Percentiles rank a stretch among this genome's conserved stretches.
These are phyloP conservation scores for Thymus mandschuricus DNA, from an alignment of 257 asterid genomes.

Conservation along the genomic window DNA sequence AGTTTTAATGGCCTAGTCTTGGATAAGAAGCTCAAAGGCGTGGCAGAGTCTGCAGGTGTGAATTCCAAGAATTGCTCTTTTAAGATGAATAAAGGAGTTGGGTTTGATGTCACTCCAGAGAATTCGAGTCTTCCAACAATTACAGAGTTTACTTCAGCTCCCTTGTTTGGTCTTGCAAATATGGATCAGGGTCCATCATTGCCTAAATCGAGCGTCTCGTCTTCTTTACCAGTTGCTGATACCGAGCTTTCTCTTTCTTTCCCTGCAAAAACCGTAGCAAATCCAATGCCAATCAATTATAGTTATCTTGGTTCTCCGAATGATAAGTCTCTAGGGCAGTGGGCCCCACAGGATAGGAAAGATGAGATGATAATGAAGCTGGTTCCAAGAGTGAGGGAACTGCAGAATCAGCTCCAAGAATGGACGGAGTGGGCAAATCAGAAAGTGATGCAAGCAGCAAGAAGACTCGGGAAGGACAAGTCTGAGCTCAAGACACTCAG, in stretches of 20 bases:
- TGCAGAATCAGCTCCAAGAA: constrained; percentile 86
- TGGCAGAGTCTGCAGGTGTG: constrained; percentile 60
- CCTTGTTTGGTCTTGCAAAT: constrained; percentile 52
- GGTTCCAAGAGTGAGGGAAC: constrained; percentile 68
- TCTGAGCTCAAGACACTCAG: constrained; percentile 83
- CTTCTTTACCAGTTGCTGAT: constrained; percentile 70
- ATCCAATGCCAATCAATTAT: constrained; percentile 56
- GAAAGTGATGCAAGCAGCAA: constrained; percentile 97
- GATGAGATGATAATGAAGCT: constrained; percentile 84
- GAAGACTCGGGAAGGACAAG: constrained; percentile 87
- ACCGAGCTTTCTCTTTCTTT: constrained; percentile 89
- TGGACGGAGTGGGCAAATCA: constrained; percentile 99
- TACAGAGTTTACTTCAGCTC: constrained; percentile 49
- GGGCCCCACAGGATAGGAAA: constrained; percentile 70
- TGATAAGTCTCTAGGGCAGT: constrained; percentile 49
- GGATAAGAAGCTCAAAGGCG: constrained; percentile 78
- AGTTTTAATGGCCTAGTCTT: constrained; percentile 66
- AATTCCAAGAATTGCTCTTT: constrained; percentile 50
- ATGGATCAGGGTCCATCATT: constrained; percentile 39
- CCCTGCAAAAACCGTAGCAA: constrained; percentile 57
- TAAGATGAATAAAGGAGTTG: constrained; percentile 48
- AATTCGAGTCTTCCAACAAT: constrained; percentile 45
- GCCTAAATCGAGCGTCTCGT: constrained; percentile 44
- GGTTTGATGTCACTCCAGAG: constrained; percentile 51
- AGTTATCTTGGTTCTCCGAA: constrained; percentile 41